Conservation (phyloP, 73 alveolate genomes). For the Tetrahymena elliotti region DNA sequence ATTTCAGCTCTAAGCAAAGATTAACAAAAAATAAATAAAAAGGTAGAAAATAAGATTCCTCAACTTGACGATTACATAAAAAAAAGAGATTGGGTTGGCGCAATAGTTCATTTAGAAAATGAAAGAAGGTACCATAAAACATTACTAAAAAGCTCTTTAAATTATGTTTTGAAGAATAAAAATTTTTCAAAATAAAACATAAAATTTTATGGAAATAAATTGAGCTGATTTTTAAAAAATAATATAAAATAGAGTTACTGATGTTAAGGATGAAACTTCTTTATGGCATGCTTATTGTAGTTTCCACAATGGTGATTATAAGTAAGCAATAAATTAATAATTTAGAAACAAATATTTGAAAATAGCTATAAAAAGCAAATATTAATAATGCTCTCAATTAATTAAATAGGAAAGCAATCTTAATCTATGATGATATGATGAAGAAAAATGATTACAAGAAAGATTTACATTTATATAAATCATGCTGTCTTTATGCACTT, state of each 20-base stretch:
- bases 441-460: slow-evolving; percentile 31
- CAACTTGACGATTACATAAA: slow-evolving; percentile 22
- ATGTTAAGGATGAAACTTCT: slow-evolving; percentile 20
- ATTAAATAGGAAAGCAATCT: slow-evolving; percentile 20
- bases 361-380: too few species aligned
- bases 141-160: background rate
- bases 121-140: slow-evolving; percentile 1
- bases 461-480: slow-evolving; percentile 78
- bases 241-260: slow-evolving; percentile 3
- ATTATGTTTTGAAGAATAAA: background rate
- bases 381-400: background rate
- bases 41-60: slow-evolving; percentile 21
- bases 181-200: background rate
- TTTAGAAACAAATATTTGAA: too few species aligned
- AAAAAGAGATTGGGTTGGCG: slow-evolving; percentile 45
- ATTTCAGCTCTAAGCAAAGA: background rate
- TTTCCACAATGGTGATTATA: slow-evolving; percentile 40
- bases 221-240: background rate
- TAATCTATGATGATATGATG: slow-evolving; percentile 32
- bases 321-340: background rate
- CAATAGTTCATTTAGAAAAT: slow-evolving; percentile 28
- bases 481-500: slow-evolving; percentile 95
- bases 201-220: background rate
- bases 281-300: slow-evolving; percentile 39
- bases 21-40: background rate